phyloP scores from a whole-genome alignment of 2,329 filamentous ascomycete species.

The Paraphaeosphaeria minitans region DNA sequence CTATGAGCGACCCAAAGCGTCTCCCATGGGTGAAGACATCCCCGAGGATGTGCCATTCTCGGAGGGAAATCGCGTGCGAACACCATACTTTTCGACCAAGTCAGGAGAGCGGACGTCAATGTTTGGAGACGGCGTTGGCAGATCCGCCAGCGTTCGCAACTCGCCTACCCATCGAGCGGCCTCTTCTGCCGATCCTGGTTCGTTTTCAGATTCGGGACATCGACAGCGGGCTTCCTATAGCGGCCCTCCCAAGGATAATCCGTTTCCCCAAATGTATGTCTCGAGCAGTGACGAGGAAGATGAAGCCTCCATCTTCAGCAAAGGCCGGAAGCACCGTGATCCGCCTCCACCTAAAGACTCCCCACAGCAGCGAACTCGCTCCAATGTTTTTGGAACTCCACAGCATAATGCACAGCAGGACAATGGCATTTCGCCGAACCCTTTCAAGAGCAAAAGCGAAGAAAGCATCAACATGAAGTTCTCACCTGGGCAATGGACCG shows the following conservation, averaged over 20 bases:
- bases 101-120: constrained; percentile 64
- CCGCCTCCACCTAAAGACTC: constrained; percentile 23
- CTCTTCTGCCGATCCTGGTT: constrained; percentile 30
- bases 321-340: constrained; percentile 18
- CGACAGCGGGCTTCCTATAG: constrained; percentile 33
- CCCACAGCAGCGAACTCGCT: constrained; percentile 21
- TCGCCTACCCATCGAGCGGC: constrained; percentile 45
- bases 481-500: constrained; percentile 53
- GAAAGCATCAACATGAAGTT: constrained; percentile 58
- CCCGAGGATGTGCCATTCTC: constrained; percentile 45
- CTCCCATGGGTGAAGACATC: constrained; percentile 43
- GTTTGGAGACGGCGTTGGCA: constrained; percentile 55
- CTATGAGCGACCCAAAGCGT: constrained; percentile 41
- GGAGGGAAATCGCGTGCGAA: constrained; percentile 56
- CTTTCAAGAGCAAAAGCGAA: constrained; percentile 53
- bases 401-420: constrained; percentile 20
- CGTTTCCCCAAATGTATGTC: constrained; percentile 38
- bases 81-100: constrained; percentile 57
- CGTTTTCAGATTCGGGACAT: constrained; percentile 40
- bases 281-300: constrained; percentile 38
- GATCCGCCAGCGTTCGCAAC: constrained; percentile 60
- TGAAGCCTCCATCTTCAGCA: constrained; percentile 25
- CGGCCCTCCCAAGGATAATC: constrained; percentile 23
- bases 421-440: constrained; percentile 23
- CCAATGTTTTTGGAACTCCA: constrained; percentile 26